Evolutionary conservation across 768 basidiomycete genomes (phyloP), one percentile per base, ranked within the genome.

Genomic region (Fomitopsis serialis): DNA sequence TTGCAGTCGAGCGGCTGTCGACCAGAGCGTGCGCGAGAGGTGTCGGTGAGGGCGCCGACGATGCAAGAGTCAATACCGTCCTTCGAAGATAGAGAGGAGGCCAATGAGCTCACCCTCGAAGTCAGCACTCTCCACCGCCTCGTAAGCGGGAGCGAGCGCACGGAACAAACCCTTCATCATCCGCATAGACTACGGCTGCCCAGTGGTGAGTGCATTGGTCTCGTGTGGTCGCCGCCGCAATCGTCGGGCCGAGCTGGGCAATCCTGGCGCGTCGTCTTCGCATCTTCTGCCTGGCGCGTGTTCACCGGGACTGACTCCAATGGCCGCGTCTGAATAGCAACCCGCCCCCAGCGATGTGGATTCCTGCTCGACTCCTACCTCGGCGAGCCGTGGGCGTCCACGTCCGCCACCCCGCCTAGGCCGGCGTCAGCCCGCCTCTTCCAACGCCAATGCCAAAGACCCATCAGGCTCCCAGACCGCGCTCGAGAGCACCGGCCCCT

Each of bases 1-100:
- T 97, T 98, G 81, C 98, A 98, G 73, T 98, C 95, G 67, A 98
- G 79, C 43, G 98, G 85, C 69, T 90, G 94, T 77, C 98, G 96
- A 34, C 94, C 94, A 48, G 80, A 81, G 59, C 94, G 94, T 54
- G 96, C 95, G 52, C 81, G 81, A 42, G 69, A 35, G 1, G 81
- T 63, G 66, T 93, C 87, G 40, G 85, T 84, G 47, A 94, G 77
- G 43, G 92, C 89, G 49, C 76, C 72, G 42, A 95, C 87, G 58
- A 96, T 90, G 54, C 92, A 90, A 9, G 78, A 68, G 68, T 98
- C 96, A 65, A 98, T 98, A 45, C 96, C 96, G 64, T 98, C 96
- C 78, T 95, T n/a, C n/a, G n/a, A n/a, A n/a, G n/a, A n/a, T n/a
- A n/a, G n/a, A n/a, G n/a, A n/a, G n/a, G n/a, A n/a, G n/a, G n/a